A percentile compares a stretch with the other conserved stretches of the same genome.
phyloP scores from a whole-genome alignment of 192 early-diverging fungal species.

The Piromyces sp. region DNA sequence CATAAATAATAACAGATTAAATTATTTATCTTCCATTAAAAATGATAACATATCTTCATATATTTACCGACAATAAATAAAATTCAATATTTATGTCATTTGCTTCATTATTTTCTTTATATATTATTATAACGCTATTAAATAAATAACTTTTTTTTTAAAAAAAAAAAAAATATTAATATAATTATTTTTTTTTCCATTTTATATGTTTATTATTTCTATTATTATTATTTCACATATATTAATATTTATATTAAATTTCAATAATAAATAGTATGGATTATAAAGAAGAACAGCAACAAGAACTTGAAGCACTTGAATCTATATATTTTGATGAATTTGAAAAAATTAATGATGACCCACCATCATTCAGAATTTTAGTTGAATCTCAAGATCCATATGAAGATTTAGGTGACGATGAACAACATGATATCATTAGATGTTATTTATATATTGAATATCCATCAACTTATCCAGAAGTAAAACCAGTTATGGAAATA shows the following conservation, averaged over 20 bases:
- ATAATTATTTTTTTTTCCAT: too few species aligned
- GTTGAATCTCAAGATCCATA: neutral
- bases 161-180: too few species aligned
- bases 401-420: neutral
- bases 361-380: neutral
- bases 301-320: constrained; percentile 61
- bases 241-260: neutral
- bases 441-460: neutral
- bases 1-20: too few species aligned
- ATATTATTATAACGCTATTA: too few species aligned
- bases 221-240: too few species aligned
- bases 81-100: too few species aligned
- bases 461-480: neutral
- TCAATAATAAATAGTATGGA: constrained; percentile 14
- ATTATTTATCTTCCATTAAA: too few species aligned
- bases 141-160: too few species aligned
- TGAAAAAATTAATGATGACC: constrained; percentile 20
- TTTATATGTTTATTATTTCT: too few species aligned
- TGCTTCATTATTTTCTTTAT: too few species aligned
- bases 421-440: neutral
- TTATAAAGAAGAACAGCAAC: constrained; percentile 60
- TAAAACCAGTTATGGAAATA: constrained; percentile 4
- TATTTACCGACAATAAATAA: too few species aligned
- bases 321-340: constrained; percentile 70
- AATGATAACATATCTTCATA: too few species aligned